phyloP scores from a whole-genome alignment of 78 protist genomes.

The Cavenderia fasciculata region DNA sequence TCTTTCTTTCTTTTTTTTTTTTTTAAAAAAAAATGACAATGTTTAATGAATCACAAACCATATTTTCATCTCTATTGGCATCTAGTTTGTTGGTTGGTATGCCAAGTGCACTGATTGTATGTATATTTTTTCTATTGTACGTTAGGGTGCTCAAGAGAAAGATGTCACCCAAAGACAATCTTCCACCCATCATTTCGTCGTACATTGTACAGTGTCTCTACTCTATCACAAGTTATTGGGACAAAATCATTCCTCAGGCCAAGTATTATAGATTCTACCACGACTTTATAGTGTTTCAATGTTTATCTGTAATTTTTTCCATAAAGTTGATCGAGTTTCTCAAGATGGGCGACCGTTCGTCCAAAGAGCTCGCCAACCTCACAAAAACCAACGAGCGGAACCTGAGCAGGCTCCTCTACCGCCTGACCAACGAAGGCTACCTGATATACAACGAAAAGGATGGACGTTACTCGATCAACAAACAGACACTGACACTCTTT shows the following conservation, averaged over 20 bases:
- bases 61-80: slow-evolving; percentile 70
- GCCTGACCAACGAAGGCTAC: slow-evolving; percentile 26
- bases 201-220: slow-evolving; percentile 45
- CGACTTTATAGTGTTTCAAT: slow-evolving; percentile 59
- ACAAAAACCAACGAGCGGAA: slow-evolving; percentile 16
- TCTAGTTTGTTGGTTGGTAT: slow-evolving; percentile 58
- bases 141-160: slow-evolving; percentile 20
- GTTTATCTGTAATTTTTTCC: slow-evolving; percentile 35
- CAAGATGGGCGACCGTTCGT: neutral
- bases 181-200: slow-evolving; percentile 30
- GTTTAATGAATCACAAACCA: no score
- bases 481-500: no score
- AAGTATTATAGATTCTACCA: slow-evolving; percentile 30
- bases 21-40: no score
- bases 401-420: neutral
- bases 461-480: slow-evolving; percentile 3
- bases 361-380: slow-evolving; percentile 1
- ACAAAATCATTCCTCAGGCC: slow-evolving; percentile 39
- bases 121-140: slow-evolving; percentile 12
- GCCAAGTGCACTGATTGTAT: slow-evolving; percentile 32
- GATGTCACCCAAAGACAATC: slow-evolving; percentile 10
- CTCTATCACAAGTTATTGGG: slow-evolving; percentile 58
- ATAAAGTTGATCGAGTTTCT: slow-evolving; percentile 43
- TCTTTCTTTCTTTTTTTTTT: no score
- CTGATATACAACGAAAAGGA: slow-evolving; percentile 1